Conservation (phyloP, 1,284 basidiomycete species). For the Apiotrichum siamense region DNA sequence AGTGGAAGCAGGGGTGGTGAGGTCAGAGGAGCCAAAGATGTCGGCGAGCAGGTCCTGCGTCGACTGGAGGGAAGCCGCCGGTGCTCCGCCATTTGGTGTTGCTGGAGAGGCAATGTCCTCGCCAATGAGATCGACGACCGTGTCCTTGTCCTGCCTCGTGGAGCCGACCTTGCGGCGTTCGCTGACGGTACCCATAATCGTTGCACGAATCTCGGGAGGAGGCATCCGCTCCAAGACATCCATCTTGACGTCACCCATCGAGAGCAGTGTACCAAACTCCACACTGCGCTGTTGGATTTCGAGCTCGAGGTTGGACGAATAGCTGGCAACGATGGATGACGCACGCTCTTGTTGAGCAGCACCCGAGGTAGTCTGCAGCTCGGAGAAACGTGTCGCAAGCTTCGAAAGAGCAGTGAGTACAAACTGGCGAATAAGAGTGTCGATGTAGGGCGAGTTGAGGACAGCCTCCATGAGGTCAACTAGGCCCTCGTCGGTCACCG, state of each 20-base stretch:
- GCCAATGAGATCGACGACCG: slow-evolving; percentile 63
- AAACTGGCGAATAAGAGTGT: slow-evolving; percentile 85
- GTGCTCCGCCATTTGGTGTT: slow-evolving; percentile 16
- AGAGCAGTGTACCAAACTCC: slow-evolving; percentile 83
- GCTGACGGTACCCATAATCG: slow-evolving; percentile 82
- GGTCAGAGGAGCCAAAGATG: slow-evolving; percentile 67
- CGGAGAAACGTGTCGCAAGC: slow-evolving; percentile 65
- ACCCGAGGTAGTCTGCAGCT: slow-evolving; percentile 51
- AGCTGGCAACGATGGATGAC: slow-evolving; percentile 65
- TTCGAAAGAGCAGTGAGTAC: slow-evolving; percentile 87
- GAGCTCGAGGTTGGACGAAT: slow-evolving; percentile 78
- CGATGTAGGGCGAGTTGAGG: slow-evolving; percentile 90
- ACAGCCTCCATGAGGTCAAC: slow-evolving; percentile 81
- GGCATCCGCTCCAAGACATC: slow-evolving; percentile 98
- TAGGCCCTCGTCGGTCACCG: slow-evolving; percentile 69
- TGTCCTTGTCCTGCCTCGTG: slow-evolving; percentile 68
- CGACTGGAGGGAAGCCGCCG: slow-evolving; percentile 54
- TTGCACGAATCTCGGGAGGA: slow-evolving; percentile 88
- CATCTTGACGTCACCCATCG: slow-evolving; percentile 63
- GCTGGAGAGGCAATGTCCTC: slow-evolving; percentile 59
- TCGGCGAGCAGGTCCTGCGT: slow-evolving; percentile 88
- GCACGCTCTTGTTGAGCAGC: slow-evolving; percentile 70
- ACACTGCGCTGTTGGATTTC: slow-evolving; percentile 95
- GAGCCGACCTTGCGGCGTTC: slow-evolving; percentile 92
- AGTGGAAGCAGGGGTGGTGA: slow-evolving; percentile 38